Evolutionary conservation across 495 filamentous ascomycete genomes (phyloP).

Genomic region (Pyronema omphalodes): DNA sequence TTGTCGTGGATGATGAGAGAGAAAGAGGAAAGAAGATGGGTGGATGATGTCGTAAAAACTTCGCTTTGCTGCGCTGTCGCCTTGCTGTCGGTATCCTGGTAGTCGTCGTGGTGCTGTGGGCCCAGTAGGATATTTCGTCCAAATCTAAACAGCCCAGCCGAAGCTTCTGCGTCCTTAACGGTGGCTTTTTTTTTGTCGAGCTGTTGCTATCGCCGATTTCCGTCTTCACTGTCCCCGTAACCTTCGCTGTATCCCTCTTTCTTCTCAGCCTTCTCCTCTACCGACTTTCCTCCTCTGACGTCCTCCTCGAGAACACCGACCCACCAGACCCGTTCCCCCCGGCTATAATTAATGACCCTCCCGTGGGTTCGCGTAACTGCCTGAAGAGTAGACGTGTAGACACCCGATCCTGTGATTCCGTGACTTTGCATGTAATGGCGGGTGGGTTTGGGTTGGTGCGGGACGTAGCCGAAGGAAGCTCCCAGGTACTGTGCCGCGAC

Average conservation of each 20-base stretch:
- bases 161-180: background rate
- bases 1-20: background rate
- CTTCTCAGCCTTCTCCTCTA: background rate
- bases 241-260: background rate
- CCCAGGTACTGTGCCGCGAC: background rate
- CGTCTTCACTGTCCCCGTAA: background rate
- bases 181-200: background rate
- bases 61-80: background rate
- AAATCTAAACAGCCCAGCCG: background rate
- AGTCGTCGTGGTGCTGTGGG: background rate
- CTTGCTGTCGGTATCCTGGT: background rate
- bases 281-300: background rate
- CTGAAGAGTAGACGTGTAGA: conserved; percentile 1
- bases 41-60: background rate
- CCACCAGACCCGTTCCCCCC: background rate
- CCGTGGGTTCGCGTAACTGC: background rate
- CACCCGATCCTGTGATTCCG: conserved; percentile 5
- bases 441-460: background rate
- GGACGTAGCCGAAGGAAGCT: background rate
- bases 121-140: background rate
- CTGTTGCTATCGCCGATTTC: background rate
- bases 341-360: background rate
- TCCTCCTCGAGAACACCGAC: background rate
- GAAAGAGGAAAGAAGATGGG: background rate
- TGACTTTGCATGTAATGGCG: conserved; percentile 4